Evolutionary conservation across 495 filamentous ascomycete genomes (phyloP).

Genomic region (Penicillium daleae): DNA sequence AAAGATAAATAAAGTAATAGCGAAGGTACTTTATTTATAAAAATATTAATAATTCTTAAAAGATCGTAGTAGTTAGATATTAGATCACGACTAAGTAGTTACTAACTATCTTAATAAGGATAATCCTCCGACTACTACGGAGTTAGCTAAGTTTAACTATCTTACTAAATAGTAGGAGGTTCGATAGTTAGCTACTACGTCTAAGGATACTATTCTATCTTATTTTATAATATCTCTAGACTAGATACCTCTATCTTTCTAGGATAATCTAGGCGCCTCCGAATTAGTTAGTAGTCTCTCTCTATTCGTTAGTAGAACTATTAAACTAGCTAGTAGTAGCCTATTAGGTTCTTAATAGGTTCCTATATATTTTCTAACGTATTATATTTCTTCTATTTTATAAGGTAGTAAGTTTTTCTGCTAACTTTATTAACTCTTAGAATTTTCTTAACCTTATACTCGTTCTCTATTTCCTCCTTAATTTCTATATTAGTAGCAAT

Average conservation of each 20-base stretch:
- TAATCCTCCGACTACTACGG: neutral
- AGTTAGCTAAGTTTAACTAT: neutral
- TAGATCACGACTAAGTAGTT: no score
- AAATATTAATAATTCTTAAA: no score
- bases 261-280: neutral
- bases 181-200: neutral
- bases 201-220: neutral
- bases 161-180: neutral
- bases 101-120: neutral
- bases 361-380: conserved; percentile 15
- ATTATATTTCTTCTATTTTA: conserved; percentile 18
- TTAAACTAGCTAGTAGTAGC: conserved; percentile 11
- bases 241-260: neutral
- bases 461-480: conserved; percentile 8
- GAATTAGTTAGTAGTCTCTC: neutral
- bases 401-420: conserved; percentile 9
- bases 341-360: conserved; percentile 20
- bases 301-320: conserved; percentile 3
- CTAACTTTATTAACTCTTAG: conserved; percentile 10
- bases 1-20: neutral
- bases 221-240: neutral
- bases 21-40: no score
- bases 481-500: conserved; percentile 13
- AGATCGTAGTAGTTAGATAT: no score
- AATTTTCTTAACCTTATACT: conserved; percentile 20